These are phyloP conservation scores for Acanthochlamys bracteata DNA, from an alignment of 106 monocot genomes.

Conservation along the genomic window DNA sequence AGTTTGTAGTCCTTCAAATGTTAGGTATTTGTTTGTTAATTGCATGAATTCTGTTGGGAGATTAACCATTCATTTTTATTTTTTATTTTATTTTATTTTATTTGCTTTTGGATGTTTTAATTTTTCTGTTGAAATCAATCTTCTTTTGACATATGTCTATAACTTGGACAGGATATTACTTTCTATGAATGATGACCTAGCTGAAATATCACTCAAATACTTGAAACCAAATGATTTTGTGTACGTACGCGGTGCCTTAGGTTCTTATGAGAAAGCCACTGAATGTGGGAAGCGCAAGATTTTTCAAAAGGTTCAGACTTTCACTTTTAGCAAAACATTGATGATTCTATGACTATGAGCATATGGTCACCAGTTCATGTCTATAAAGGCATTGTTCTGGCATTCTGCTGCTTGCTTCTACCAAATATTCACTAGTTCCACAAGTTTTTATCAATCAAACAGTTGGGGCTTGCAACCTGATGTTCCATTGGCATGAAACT, in stretches of 20 bases:
- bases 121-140: background rate
- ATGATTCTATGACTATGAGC: background rate
- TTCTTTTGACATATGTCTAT: slow-evolving; percentile 1
- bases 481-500: no score
- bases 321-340: background rate
- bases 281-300: slow-evolving; percentile 23
- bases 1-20: no score
- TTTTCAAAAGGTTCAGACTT: slow-evolving; percentile 41
- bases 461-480: no score
- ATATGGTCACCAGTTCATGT: background rate
- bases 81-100: background rate
- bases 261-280: slow-evolving; percentile 36
- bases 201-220: slow-evolving; percentile 36
- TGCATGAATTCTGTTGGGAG: background rate
- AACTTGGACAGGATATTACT: slow-evolving; percentile 42
- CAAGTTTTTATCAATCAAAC: no score
- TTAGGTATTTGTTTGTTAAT: no score
- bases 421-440: background rate
- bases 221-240: slow-evolving; percentile 57
- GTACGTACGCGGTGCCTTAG: slow-evolving; percentile 47
- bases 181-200: slow-evolving; percentile 29
- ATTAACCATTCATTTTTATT: background rate
- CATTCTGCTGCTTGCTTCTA: background rate
- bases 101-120: background rate
- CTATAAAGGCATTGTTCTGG: background rate